These are phyloP conservation scores for Pulveroboletus ravenelii DNA, from an alignment of 768 basidiomycete species.

Conservation along the genomic window DNA sequence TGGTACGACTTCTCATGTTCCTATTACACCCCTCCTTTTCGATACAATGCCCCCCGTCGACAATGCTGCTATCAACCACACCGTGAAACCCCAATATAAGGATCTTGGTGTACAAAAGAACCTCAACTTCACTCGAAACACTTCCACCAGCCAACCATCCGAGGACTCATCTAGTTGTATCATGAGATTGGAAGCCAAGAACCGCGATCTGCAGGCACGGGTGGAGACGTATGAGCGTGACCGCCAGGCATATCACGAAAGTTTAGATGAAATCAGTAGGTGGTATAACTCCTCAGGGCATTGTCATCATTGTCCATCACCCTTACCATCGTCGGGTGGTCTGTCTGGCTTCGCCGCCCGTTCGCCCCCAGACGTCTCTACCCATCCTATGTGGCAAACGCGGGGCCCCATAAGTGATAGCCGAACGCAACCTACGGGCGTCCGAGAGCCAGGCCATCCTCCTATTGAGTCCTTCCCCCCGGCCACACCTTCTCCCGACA, in stretches of 20 bases:
- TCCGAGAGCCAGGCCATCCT: slow-evolving; percentile 7
- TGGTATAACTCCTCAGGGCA: not conserved
- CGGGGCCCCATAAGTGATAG: not conserved
- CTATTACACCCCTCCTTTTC: slow-evolving; percentile 4
- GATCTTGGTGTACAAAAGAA: slow-evolving; percentile 23
- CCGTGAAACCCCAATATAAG: slow-evolving; percentile 11
- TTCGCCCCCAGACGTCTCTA: slow-evolving; percentile 1
- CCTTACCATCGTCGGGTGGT: not conserved
- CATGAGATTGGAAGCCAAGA: slow-evolving; percentile 16
- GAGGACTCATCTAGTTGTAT: slow-evolving; percentile 11
- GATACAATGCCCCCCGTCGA: slow-evolving; percentile 1
- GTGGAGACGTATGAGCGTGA: slow-evolving; percentile 8
- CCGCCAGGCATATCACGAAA: slow-evolving; percentile 3
- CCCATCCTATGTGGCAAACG: slow-evolving; percentile 18
- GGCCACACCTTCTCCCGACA: slow-evolving; percentile 6
- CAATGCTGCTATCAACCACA: not conserved
- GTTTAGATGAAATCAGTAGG: slow-evolving; percentile 10
- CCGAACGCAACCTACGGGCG: not conserved
- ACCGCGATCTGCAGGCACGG: slow-evolving; percentile 7
- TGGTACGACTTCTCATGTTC: slow-evolving; percentile 6
- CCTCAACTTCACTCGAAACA: slow-evolving; percentile 18
- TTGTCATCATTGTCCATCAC: not conserved
- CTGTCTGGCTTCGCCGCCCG: not conserved
- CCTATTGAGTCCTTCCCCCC: slow-evolving; percentile 16
- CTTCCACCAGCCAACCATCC: not conserved